A percentile compares a stretch with the other conserved stretches of the same genome.
Evolutionary conservation across 108 stramenopile species (phyloP).

Genomic region (Hondaea fermentalgiana): DNA sequence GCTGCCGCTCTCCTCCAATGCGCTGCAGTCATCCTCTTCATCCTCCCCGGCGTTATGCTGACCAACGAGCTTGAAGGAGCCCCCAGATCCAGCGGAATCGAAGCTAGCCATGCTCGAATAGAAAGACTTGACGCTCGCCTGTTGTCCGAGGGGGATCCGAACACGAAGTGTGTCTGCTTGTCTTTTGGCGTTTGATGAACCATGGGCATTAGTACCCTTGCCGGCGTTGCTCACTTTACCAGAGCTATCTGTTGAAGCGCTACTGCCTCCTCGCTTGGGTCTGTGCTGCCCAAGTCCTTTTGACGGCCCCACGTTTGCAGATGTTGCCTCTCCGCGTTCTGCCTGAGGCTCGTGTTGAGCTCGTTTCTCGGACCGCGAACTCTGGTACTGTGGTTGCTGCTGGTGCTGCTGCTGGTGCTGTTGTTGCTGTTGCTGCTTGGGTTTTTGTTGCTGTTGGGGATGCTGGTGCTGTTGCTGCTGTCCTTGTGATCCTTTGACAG

Average conservation of each 20-base stretch:
- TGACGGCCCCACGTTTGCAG: neutral
- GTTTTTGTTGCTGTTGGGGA: too few species aligned
- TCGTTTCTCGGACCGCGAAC: too few species aligned
- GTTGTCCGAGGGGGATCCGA: neutral
- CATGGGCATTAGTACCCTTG: neutral
- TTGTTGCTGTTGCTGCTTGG: too few species aligned
- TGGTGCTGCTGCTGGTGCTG: too few species aligned
- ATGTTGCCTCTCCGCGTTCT: too few species aligned
- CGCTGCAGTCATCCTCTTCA: neutral
- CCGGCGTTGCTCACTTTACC: neutral
- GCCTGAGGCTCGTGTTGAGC: too few species aligned
- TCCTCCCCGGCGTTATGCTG: neutral
- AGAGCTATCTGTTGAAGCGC: neutral
- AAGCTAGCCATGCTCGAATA: neutral
- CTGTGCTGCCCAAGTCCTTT: neutral
- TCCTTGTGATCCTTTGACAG: too few species aligned
- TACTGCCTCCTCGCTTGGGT: neutral
- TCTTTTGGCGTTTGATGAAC: neutral
- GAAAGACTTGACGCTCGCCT: neutral
- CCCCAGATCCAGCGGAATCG: neutral
- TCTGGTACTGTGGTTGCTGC: too few species aligned
- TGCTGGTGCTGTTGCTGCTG: too few species aligned
- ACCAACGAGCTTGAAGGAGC: neutral
- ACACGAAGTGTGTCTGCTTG: neutral
- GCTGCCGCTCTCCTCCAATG: neutral